Evolutionary conservation across 2,329 filamentous ascomycete species (phyloP), one percentile per base, ranked within the genome.

Genomic region (Aaosphaeria pasadenensis): DNA sequence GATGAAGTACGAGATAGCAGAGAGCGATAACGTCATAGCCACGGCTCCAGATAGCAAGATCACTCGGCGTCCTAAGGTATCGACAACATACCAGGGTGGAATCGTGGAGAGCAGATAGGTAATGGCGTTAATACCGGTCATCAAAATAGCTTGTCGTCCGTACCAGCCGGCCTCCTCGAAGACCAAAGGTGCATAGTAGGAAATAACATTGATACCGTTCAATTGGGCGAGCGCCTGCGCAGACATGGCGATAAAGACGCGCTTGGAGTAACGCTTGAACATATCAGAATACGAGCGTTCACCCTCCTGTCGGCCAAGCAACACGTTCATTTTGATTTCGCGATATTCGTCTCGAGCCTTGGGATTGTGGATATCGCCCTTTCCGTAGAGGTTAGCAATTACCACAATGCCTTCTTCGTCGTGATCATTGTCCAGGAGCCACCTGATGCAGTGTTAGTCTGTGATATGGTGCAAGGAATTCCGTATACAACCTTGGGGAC

Each of bases 191-290:
- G 94, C 94, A 67, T 99, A 99, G 78, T 97, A 99, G 1, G 92
- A 97, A 55, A 99, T 99, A 67, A 99, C 94, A 73, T 99, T 99
- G 76, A 99, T 99, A 56, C 94, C 94, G 74, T 97, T 97, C 46
- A 99, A 83, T 73, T 99, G 94, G 30, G 94, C 94, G 56, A 99
- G 83, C 5, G 86, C 91, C 72, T 97, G 94, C 4, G 94, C 94
- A 32, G 92, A 97, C 94, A 97, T 97, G 73, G 94, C 94, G 68
- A 97, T 97, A 65, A 97, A 90, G 56, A 97, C 92, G 45, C 94
- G 89, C 62, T 88, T 94, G 66, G 81, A 83, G 76, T 97, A 97
- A 53, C 89, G 85, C 63, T 82, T 86, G 78, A 97, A 99, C 94
- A 99, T 99, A 53, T 97, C 94, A 36, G 72, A 60, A 71, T 97